Evolutionary conservation across 495 filamentous ascomycete genomes (phyloP).

Genomic region (Penicillium fimorum): DNA sequence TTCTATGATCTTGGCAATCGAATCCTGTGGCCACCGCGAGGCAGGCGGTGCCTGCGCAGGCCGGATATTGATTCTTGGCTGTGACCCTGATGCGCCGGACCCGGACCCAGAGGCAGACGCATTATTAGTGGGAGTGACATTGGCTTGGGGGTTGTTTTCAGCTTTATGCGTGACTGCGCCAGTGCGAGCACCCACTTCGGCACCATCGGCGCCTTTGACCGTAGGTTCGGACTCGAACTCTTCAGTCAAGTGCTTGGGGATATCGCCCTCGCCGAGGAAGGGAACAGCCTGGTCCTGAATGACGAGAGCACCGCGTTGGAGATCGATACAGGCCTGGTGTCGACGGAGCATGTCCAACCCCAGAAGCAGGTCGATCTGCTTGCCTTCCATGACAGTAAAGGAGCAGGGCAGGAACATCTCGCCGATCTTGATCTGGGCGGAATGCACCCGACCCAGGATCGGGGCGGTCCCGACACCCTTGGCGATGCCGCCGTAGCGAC

Average conservation of each 20-base stretch:
- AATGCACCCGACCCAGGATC: conserved; percentile 92
- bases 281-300: conserved; percentile 85
- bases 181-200: conserved; percentile 78
- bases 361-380: conserved; percentile 90
- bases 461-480: conserved; percentile 90
- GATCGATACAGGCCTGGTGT: conserved; percentile 89
- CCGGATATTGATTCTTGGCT: conserved; percentile 32
- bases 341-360: conserved; percentile 96
- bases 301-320: conserved; percentile 71
- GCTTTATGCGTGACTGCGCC: conserved; percentile 72
- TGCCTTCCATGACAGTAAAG: conserved; percentile 99
- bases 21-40: conserved; percentile 42
- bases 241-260: conserved; percentile 72
- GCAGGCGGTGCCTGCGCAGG: conserved; percentile 34
- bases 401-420: conserved; percentile 83
- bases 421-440: conserved; percentile 90
- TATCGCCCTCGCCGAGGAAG: conserved; percentile 90
- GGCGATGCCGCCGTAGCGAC: conserved; percentile 85
- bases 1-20: conserved; percentile 64
- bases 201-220: conserved; percentile 81
- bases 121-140: background rate
- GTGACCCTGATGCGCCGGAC: conserved; percentile 20
- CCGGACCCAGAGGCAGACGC: conserved; percentile 24
- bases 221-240: conserved; percentile 75
- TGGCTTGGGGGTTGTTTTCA: conserved; percentile 16